phyloP scores from a whole-genome alignment of 352 stramenopile species.

The Globisporangium nunn region DNA sequence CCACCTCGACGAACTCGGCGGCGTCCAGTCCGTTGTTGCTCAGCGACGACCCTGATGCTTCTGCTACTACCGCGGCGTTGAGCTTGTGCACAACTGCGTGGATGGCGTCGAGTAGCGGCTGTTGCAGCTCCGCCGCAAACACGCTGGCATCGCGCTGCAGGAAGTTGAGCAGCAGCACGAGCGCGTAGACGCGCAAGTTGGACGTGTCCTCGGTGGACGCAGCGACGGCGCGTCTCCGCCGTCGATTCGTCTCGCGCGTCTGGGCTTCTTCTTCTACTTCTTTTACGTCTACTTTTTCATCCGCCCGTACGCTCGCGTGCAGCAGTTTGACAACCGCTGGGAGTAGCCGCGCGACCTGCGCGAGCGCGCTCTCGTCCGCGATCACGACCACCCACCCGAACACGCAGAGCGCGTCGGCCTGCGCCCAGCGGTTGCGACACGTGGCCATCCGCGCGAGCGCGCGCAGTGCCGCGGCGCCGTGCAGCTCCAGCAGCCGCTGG shows the following conservation, averaged over 20 bases:
- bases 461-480: constrained; percentile 28
- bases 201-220: constrained; percentile 39
- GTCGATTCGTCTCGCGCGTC: not conserved
- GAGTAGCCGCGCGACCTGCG: constrained; percentile 29
- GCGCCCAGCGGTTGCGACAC: constrained; percentile 65
- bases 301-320: constrained; percentile 25
- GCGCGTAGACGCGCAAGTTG: constrained; percentile 62
- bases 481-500: constrained; percentile 42
- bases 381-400: constrained; percentile 72
- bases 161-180: constrained; percentile 74
- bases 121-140: constrained; percentile 12
- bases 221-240: constrained; percentile 6
- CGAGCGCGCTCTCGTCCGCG: constrained; percentile 39
- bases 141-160: constrained; percentile 41
- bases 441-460: constrained; percentile 52
- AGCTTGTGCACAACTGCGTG: constrained; percentile 7
- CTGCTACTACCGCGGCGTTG: not conserved
- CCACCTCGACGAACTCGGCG: constrained; percentile 48
- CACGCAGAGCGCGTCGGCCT: constrained; percentile 69
- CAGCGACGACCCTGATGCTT: too few species aligned
- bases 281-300: not conserved
- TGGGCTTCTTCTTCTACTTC: not conserved
- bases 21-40: constrained; percentile 13
- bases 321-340: constrained; percentile 37
- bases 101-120: constrained; percentile 5